Conservation (phyloP, 495 filamentous ascomycete genomes). For the Hypoxylon cercidicola region DNA sequence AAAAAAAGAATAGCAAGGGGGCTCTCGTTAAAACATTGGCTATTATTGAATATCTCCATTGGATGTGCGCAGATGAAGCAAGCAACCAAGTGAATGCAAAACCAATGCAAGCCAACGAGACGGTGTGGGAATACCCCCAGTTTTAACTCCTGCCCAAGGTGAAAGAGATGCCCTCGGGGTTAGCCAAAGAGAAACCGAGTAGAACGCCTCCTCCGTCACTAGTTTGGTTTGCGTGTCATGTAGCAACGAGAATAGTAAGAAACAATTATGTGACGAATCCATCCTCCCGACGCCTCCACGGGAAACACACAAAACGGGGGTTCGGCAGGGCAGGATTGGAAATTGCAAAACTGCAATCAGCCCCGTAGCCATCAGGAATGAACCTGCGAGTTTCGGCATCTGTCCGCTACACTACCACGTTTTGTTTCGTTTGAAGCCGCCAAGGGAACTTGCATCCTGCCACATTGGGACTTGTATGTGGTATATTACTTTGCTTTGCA, state of each 20-base stretch:
- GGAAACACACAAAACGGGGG: constrained; percentile 12
- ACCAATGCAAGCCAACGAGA: constrained; percentile 37
- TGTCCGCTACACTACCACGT: constrained; percentile 19
- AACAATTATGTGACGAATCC: constrained; percentile 31
- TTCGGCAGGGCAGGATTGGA: constrained; percentile 25
- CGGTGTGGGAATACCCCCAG: constrained; percentile 27
- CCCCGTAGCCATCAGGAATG: constrained; percentile 25
- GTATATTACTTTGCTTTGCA: constrained; percentile 38
- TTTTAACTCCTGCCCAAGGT: constrained; percentile 41
- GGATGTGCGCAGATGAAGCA: constrained; percentile 34
- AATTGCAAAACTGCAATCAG: constrained; percentile 25
- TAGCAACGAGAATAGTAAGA: constrained; percentile 34
- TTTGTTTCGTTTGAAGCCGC: constrained; percentile 10
- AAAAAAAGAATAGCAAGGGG: constrained; percentile 10
- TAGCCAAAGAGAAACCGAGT: constrained; percentile 21
- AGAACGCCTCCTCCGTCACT: constrained; percentile 36
- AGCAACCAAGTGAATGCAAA: constrained; percentile 8
- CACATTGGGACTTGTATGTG: constrained; percentile 32
- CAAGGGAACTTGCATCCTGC: constrained; percentile 33
- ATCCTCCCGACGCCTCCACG: neutral
- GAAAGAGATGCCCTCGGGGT: constrained; percentile 36
- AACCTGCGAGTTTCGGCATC: constrained; percentile 38
- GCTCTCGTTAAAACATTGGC: constrained; percentile 20
- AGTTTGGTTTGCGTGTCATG: constrained; percentile 25
- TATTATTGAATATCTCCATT: constrained; percentile 25